Base-by-base conservation (phyloP, 1,139 yeast genomes). In the Kodamaea ohmeri region DNA sequence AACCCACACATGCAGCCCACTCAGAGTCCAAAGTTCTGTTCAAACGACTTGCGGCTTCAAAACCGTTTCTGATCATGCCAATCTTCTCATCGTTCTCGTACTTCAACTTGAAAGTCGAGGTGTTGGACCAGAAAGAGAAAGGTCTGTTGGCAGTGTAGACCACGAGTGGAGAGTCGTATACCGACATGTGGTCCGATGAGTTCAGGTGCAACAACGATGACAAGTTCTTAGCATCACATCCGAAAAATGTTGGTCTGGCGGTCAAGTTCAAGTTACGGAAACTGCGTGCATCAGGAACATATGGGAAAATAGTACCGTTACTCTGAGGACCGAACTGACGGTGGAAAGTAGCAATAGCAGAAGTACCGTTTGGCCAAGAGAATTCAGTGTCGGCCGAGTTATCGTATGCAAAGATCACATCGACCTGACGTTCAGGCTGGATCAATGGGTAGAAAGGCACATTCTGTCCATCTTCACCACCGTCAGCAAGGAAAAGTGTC, bases 201-300 rank as follows among this genome's bases (percentile, higher is more conserved):
- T 40, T 35, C 16, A 40, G 15, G 13, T 61, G 61, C 2, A 50
- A 45, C 40, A 70, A 56, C 6, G 60, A 58, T 1, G 74, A 59
- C 46, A 65, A 51, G 47, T 69, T 67, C 4, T 47, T 45, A 5
- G 71, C 73, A 42, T 67, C 62, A 50, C 75, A 69, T 3, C 75
- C 75, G 42, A 69, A 68, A 45, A 69, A 69, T 1, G 71, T 61
- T 19, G 75, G 75, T 46, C 52, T 63, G 6, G 72, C 61, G 3
- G 73, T 66, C 45, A 69, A 59, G 45, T 63, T 65, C 37, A 60
- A 53, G 37, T 61, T 59, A 19, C 56, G 47, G 45, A 67, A 66
- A 0, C 68, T 55, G 13, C 51, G 39, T 25, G 42, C 49, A 34
- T 59, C 67, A 1, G 73, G 73, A n/a, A 67, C 68, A 41, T 65